Conservation (phyloP, 2,329 filamentous ascomycete species). For the Phymatotrichopsis omnivora region DNA sequence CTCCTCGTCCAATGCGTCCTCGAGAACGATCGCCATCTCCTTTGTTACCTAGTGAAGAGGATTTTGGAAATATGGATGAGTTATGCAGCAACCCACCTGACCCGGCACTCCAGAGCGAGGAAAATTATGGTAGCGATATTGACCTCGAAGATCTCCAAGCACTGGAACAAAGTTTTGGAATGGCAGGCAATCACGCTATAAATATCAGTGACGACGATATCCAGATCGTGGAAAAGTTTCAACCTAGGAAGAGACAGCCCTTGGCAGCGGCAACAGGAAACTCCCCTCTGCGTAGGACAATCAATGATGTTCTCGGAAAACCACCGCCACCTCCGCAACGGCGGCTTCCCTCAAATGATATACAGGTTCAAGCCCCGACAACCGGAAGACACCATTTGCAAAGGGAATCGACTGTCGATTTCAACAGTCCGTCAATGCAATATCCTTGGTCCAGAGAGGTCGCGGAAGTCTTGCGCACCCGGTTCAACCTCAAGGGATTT, state of each 20-base stretch:
- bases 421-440: constrained; percentile 41
- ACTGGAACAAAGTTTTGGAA: neutral
- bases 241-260: constrained; percentile 8
- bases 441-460: constrained; percentile 81
- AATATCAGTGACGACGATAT: constrained; percentile 19
- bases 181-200: constrained; percentile 4
- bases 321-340: neutral
- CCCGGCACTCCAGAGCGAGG: constrained; percentile 26
- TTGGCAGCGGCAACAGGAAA: constrained; percentile 18
- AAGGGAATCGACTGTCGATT: constrained; percentile 22
- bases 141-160: constrained; percentile 16
- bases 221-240: neutral
- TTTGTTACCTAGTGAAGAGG: constrained; percentile 1
- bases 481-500: constrained; percentile 78
- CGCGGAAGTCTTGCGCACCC: constrained; percentile 64
- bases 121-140: constrained; percentile 26
- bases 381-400: constrained; percentile 25
- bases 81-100: constrained; percentile 11
- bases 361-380: constrained; percentile 11
- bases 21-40: constrained; percentile 13
- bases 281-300: constrained; percentile 8
- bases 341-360: neutral
- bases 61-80: neutral
- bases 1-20: neutral
- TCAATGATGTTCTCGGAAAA: constrained; percentile 21